Conservation (phyloP, 2,329 filamentous ascomycete genomes). For the Apiospora aurea region DNA sequence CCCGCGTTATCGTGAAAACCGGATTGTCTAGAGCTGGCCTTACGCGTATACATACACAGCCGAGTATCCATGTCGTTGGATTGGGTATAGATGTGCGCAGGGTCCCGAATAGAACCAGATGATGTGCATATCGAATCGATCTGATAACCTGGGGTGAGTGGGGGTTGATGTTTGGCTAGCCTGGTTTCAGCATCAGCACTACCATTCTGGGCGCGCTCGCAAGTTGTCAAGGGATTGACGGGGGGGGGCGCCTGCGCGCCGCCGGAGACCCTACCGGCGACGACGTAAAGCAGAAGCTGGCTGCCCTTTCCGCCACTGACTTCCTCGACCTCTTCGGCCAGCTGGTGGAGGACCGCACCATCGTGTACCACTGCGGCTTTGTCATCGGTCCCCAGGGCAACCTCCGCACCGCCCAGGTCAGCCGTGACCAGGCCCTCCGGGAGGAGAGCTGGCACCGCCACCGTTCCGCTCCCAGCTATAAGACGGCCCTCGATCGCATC, state of each 20-base stretch:
- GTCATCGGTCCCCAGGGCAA: too few species aligned
- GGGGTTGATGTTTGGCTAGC: background rate
- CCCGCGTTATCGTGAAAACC: background rate
- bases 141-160: background rate
- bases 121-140: background rate
- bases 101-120: background rate
- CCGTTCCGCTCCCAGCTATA: too few species aligned
- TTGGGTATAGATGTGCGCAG: background rate
- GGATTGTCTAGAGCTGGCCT: background rate
- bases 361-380: too few species aligned
- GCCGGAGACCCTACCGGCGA: too few species aligned
- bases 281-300: too few species aligned
- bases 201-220: background rate
- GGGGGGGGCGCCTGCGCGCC: background rate
- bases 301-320: too few species aligned
- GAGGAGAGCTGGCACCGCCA: too few species aligned
- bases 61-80: background rate
- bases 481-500: too few species aligned
- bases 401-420: too few species aligned
- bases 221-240: background rate
- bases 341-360: too few species aligned
- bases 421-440: too few species aligned
- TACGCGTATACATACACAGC: slow-evolving; percentile 1
- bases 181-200: background rate
- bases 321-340: too few species aligned